Percentiles rank a stretch among this genome's conserved stretches.
phyloP scores from a whole-genome alignment of 768 basidiomycete genomes.

The Suillus subaureus region DNA sequence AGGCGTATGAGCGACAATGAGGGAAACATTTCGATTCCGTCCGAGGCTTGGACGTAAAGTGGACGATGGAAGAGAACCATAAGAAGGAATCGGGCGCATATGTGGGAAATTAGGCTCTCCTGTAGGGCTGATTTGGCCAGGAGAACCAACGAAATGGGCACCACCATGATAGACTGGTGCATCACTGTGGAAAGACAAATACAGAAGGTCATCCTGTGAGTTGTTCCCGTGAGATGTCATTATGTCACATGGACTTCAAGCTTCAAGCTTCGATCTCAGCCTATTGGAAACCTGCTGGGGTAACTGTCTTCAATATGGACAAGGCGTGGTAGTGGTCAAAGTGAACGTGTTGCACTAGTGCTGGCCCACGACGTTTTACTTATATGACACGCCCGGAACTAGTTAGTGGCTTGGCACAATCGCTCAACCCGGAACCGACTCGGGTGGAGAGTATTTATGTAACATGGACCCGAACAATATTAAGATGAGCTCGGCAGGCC shows the following conservation, averaged over 20 bases:
- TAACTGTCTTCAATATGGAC: background rate
- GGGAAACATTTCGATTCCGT: conserved; percentile 12
- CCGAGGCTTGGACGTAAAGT: conserved; percentile 10
- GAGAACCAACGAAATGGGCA: conserved; percentile 27
- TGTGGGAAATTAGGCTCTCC: conserved; percentile 19
- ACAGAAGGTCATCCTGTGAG: background rate
- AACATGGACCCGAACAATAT: too few species aligned
- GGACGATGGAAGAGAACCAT: conserved; percentile 2
- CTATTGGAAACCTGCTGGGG: background rate
- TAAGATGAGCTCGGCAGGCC: too few species aligned
- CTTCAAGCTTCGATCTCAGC: background rate
- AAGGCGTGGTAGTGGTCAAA: background rate
- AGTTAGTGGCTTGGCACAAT: too few species aligned
- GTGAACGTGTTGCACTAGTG: background rate
- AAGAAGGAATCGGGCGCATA: conserved; percentile 22
- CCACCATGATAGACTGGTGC: background rate
- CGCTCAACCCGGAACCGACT: too few species aligned
- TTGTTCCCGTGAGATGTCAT: conserved; percentile 3
- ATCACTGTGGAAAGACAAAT: conserved; percentile 17
- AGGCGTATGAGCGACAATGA: conserved; percentile 14
- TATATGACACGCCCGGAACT: background rate
- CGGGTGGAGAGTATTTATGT: too few species aligned
- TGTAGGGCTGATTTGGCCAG: conserved; percentile 19
- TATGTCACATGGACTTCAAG: background rate
- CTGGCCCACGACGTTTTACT: background rate